Evolutionary conservation across 805 yeast species (phyloP), one percentile per base, ranked within the genome.

Genomic region (Lachancea fermentati): DNA sequence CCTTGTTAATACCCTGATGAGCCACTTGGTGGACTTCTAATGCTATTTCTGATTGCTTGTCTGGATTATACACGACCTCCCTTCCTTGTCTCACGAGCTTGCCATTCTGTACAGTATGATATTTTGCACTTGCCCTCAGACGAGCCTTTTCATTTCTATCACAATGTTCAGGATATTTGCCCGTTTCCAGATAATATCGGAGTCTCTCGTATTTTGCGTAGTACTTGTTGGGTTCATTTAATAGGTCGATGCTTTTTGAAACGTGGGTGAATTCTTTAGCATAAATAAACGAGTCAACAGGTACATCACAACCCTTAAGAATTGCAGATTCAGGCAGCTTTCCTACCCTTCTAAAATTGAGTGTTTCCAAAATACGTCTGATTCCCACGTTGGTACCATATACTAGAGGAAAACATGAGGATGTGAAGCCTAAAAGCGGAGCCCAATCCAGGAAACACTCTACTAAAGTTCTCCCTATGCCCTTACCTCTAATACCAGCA

Each of bases 391-490:
- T 93, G 3, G 94, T 81, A 49, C 89, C 96, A 61, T 85, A 93
- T 3, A 91, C 87, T 42, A 91, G 67, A 48, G 88, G 87, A 65
- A 93, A 85, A 47, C 85, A 75, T 4, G 85, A 75, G 48, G 87
- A 84, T 0, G 91, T 84, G 62, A 85, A 91, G 3, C 96, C 96
- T 30, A 93, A 67, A 46, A 79, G 71, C 11, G 91, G 91, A 1
- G 97, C 87, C 97, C 97, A 93, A 44, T 82, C 86, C 17, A 89
- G 59, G 51, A 78, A 86, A 51, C 94, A 82, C 52, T 87, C 95
- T 13, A 85, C 80, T 46, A 93, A 61, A 0, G 93, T 83, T 41
- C 81, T 69, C 4, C 97, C 98, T 19, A 93, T 85, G 4, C 97
- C 96, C 58, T 84, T 85, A 18, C 91, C 88, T 52, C 98, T 69